These are phyloP conservation scores for Amphicarpaea edgeworthii DNA, from an alignment of 306 rosid species.

Conservation along the genomic window DNA sequence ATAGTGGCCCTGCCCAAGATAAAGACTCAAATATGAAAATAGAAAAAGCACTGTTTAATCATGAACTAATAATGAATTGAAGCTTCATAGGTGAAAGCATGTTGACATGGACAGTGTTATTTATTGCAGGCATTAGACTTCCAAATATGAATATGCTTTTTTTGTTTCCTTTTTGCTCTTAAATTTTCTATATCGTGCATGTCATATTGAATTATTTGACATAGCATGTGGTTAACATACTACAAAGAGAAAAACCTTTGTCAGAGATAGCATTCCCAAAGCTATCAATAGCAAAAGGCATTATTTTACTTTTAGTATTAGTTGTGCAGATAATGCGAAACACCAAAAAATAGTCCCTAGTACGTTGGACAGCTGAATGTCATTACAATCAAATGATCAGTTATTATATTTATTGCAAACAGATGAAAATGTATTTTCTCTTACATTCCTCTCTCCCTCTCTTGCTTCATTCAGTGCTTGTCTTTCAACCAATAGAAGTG, in stretches of 20 bases:
- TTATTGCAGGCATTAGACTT: conserved; percentile 5
- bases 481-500: conserved; percentile 94
- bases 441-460: conserved; percentile 95
- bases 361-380: conserved; percentile 13
- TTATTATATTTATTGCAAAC: conserved; percentile 26
- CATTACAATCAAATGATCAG: conserved; percentile 18
- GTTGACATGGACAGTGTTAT: conserved; percentile 21
- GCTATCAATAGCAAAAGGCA: conserved; percentile 27
- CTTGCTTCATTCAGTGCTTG: conserved; percentile 98
- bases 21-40: conserved; percentile 24
- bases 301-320: conserved; percentile 10
- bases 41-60: conserved; percentile 18
- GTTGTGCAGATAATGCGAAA: conserved; percentile 21
- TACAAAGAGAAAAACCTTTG: not conserved
- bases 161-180: conserved; percentile 29
- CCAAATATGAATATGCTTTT: conserved; percentile 17
- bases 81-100: conserved; percentile 20
- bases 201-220: conserved; percentile 31
- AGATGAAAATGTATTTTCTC: conserved; percentile 47
- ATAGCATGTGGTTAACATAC: conserved; percentile 26
- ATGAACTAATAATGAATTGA: conserved; percentile 30
- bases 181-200: not conserved
- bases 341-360: conserved; percentile 35
- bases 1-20: conserved; percentile 58
- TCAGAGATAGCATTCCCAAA: conserved; percentile 8